phyloP scores from a whole-genome alignment of 1,139 yeast genomes.

The Eremothecium gossypii region DNA sequence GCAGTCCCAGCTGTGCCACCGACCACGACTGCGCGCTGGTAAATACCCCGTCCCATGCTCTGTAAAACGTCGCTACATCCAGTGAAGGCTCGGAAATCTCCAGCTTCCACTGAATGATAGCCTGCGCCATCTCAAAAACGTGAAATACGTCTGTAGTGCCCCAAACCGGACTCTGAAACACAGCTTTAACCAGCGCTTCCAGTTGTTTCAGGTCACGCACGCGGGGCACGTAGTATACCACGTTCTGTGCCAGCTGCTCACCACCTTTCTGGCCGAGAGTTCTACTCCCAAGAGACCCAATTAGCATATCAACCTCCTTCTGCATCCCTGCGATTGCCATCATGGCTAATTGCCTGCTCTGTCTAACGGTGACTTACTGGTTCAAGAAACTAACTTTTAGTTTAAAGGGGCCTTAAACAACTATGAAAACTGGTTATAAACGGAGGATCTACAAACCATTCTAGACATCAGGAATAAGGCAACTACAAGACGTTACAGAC shows the following conservation, averaged over 20 bases:
- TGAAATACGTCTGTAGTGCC: constrained; percentile 10
- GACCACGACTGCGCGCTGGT: constrained; percentile 16
- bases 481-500: too few relatives aligned
- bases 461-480: too few relatives aligned
- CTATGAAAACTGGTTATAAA: too few relatives aligned
- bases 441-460: too few relatives aligned
- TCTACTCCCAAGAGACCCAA: neutral
- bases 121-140: constrained; percentile 16
- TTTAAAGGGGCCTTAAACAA: too few relatives aligned
- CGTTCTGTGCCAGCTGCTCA: constrained; percentile 10
- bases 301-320: neutral
- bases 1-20: constrained; percentile 16
- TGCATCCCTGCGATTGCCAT: neutral
- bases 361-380: too few relatives aligned
- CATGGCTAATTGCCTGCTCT: neutral
- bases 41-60: constrained; percentile 18
- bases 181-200: constrained; percentile 9
- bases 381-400: too few relatives aligned
- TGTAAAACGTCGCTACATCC: constrained; percentile 16
- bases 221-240: constrained; percentile 25
- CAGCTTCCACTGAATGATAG: constrained; percentile 23
- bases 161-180: constrained; percentile 14
- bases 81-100: constrained; percentile 26
- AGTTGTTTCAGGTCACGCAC: constrained; percentile 10
- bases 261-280: neutral